A percentile compares a stretch with the other conserved stretches of the same genome.
phyloP scores from a whole-genome alignment of 108 stramenopile genomes.

The Pseudonitzschia delicatissima region DNA sequence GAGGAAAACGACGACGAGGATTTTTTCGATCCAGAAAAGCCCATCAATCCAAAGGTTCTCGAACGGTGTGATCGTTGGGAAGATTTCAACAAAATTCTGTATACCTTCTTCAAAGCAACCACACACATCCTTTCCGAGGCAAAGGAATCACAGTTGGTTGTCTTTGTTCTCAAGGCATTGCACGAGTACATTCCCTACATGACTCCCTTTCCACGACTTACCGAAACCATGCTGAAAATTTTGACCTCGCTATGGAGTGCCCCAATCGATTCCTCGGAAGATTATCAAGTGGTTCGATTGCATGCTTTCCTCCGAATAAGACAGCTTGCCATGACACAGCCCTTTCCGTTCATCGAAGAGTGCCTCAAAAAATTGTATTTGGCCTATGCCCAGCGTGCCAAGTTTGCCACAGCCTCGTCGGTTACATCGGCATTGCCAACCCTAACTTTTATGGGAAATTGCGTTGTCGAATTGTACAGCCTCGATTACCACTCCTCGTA shows the following conservation, averaged over 20 bases:
- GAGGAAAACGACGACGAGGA: slow-evolving; percentile 38
- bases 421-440: slow-evolving; percentile 67
- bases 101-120: slow-evolving; percentile 70
- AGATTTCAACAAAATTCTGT: slow-evolving; percentile 49
- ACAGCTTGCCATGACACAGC: slow-evolving; percentile 89
- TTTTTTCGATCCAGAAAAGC: slow-evolving; percentile 60
- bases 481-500: slow-evolving; percentile 92
- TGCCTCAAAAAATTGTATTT: slow-evolving; percentile 91
- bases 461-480: slow-evolving; percentile 93
- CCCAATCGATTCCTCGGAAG: slow-evolving; percentile 69
- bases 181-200: slow-evolving; percentile 79
- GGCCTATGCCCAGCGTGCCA: slow-evolving; percentile 89
- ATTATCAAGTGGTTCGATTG: slow-evolving; percentile 82
- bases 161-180: slow-evolving; percentile 67
- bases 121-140: slow-evolving; percentile 73
- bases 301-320: slow-evolving; percentile 92
- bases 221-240: slow-evolving; percentile 67
- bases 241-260: slow-evolving; percentile 80
- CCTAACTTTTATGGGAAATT: slow-evolving; percentile 92
- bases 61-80: slow-evolving; percentile 55
- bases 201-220: slow-evolving; percentile 77
- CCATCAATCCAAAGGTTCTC: slow-evolving; percentile 70
- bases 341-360: slow-evolving; percentile 90
- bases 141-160: slow-evolving; percentile 77
- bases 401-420: slow-evolving; percentile 68